Evolutionary conservation across 768 basidiomycete species (phyloP).

Genomic region (Lyophyllum decastes): DNA sequence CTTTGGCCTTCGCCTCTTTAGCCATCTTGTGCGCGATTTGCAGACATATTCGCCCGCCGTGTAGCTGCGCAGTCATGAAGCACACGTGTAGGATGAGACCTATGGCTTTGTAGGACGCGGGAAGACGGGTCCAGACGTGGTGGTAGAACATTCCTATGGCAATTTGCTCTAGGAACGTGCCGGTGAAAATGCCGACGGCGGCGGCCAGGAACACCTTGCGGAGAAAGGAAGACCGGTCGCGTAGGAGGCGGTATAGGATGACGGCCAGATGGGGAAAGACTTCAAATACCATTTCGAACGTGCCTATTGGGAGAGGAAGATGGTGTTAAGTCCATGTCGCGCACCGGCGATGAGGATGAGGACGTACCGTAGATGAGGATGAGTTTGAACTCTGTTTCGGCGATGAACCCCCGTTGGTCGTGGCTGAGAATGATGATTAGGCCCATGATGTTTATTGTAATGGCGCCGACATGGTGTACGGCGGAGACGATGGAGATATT

Average conservation of each 20-base stretch:
- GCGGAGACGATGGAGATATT: background rate
- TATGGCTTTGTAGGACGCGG: background rate
- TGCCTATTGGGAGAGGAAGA: background rate
- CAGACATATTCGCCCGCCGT: background rate
- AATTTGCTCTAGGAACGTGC: background rate
- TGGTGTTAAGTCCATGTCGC: background rate
- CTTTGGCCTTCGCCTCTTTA: background rate
- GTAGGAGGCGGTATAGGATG: background rate
- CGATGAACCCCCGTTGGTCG: background rate
- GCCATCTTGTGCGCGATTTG: background rate
- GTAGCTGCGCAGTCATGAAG: background rate
- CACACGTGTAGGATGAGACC: background rate
- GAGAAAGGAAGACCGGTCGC: background rate
- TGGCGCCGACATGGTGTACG: background rate
- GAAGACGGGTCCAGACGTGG: background rate
- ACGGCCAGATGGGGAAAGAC: background rate
- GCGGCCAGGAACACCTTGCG: background rate
- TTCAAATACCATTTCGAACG: background rate
- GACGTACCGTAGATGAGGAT: background rate
- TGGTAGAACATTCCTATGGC: background rate
- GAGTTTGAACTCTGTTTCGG: background rate
- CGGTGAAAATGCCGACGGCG: background rate
- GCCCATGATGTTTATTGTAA: background rate
- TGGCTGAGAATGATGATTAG: background rate
- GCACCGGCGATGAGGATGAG: background rate